Conservation (phyloP, 2,329 filamentous ascomycete species). For the Pseudogymnoascus sp. region DNA sequence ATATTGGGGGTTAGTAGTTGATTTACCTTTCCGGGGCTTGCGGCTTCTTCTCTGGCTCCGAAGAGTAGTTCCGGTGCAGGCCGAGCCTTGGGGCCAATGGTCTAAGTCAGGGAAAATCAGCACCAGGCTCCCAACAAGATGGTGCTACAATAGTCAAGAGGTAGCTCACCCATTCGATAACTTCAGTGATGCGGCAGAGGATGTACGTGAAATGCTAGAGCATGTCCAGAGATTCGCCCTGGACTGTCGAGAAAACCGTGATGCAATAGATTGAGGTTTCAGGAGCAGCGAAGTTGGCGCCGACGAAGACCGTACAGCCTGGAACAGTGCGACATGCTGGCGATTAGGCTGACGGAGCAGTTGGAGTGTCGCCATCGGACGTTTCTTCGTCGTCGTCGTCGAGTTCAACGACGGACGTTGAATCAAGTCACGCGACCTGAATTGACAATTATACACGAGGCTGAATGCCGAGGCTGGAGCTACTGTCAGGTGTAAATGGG, state of each 20-base stretch:
- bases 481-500: neutral
- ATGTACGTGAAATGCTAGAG: neutral
- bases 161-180: neutral
- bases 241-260: neutral
- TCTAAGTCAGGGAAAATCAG: neutral
- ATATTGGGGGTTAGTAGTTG: neutral
- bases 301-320: neutral
- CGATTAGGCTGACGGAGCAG: constrained; percentile 6
- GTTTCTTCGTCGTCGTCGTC: constrained; percentile 4
- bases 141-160: neutral
- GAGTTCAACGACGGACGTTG: neutral
- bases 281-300: constrained; percentile 1
- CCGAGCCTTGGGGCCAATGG: neutral
- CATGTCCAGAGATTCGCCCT: constrained; percentile 5
- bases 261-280: neutral
- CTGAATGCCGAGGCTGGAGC: neutral
- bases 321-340: neutral
- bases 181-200: neutral
- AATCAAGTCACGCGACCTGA: constrained; percentile 4
- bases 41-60: neutral
- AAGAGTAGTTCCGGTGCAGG: neutral
- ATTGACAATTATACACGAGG: constrained; percentile 6
- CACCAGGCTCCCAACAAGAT: neutral
- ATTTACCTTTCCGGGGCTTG: neutral
- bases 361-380: constrained; percentile 5